A percentile compares a stretch with the other conserved stretches of the same genome.
Evolutionary conservation across 2,329 filamentous ascomycete species (phyloP).

Genomic region (Hypoxylon rubiginosum): DNA sequence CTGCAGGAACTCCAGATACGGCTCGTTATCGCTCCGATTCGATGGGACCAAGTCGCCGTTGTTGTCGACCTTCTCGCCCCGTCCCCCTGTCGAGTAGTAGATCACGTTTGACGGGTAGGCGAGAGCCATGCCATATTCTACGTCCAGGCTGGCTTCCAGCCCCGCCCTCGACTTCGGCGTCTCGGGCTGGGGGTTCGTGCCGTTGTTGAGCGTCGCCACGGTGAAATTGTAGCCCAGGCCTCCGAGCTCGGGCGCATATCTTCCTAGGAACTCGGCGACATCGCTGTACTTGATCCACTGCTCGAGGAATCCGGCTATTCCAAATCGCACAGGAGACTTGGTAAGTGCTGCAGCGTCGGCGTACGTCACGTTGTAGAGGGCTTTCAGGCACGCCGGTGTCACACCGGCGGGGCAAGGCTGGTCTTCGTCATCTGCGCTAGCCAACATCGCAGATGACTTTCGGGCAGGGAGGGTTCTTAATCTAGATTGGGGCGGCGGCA

Average conservation of each 20-base stretch:
- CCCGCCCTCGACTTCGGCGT: conserved; percentile 52
- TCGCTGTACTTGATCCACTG: conserved; percentile 62
- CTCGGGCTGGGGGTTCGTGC: conserved; percentile 57
- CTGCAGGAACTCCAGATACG: conserved; percentile 73
- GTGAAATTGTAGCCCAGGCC: conserved; percentile 56
- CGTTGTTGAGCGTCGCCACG: conserved; percentile 59
- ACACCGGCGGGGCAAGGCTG: conserved; percentile 43
- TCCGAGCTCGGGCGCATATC: conserved; percentile 55
- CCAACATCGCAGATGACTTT: conserved; percentile 11
- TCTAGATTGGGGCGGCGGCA: conserved; percentile 53
- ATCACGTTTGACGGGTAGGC: conserved; percentile 60
- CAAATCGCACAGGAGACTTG: conserved; percentile 57
- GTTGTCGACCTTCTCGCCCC: conserved; percentile 57
- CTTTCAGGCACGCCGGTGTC: conserved; percentile 49
- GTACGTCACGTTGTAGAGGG: conserved; percentile 62
- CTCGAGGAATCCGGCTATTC: conserved; percentile 65
- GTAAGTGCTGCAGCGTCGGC: conserved; percentile 38
- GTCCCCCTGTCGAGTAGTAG: conserved; percentile 62
- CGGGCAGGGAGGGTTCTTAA: conserved; percentile 8
- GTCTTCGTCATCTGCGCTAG: conserved; percentile 40
- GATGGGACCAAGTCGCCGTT: conserved; percentile 55
- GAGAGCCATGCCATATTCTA: conserved; percentile 63
- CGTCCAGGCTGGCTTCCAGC: conserved; percentile 62
- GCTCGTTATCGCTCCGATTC: conserved; percentile 69
- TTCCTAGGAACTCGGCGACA: conserved; percentile 55